A percentile compares a stretch with the other conserved stretches of the same genome.
Conservation (phyloP, 2,329 filamentous ascomycete species). For the Pseudofabraea citricarpa region DNA sequence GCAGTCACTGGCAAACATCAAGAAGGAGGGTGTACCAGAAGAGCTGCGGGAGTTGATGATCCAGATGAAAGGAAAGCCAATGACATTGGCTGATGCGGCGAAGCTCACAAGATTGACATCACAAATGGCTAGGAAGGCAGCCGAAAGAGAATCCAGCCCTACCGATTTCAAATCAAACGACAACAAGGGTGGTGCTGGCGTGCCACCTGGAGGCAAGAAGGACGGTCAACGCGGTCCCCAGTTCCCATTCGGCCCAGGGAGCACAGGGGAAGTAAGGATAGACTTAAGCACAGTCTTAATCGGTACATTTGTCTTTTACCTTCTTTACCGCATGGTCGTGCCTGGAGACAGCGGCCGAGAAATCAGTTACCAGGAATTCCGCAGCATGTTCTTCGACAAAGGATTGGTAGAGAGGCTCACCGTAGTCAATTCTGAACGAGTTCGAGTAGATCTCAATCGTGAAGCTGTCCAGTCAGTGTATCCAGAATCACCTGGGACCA, state of each 20-base stretch:
- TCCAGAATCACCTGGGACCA: constrained; percentile 66
- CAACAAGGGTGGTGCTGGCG: constrained; percentile 11
- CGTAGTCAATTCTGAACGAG: constrained; percentile 71
- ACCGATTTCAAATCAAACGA: constrained; percentile 20
- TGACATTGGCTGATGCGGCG: constrained; percentile 20
- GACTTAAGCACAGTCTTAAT: constrained; percentile 31
- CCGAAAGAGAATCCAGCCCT: constrained; percentile 19
- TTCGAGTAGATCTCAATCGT: constrained; percentile 75
- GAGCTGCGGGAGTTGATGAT: constrained; percentile 40
- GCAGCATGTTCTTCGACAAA: constrained; percentile 90
- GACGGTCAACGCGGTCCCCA: constrained; percentile 22
- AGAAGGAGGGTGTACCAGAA: constrained; percentile 62
- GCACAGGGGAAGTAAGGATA: constrained; percentile 19
- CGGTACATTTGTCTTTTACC: constrained; percentile 54
- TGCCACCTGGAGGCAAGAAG: constrained; percentile 27
- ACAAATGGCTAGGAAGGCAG: constrained; percentile 25
- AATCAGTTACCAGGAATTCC: constrained; percentile 97
- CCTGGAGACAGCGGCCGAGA: constrained; percentile 65
- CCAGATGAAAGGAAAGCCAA: constrained; percentile 20
- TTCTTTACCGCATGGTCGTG: constrained; percentile 60
- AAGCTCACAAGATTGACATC: constrained; percentile 30
- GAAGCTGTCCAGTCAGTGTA: constrained; percentile 68
- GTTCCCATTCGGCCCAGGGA: not conserved
- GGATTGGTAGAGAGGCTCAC: constrained; percentile 90
- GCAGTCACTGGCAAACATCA: constrained; percentile 56